A percentile compares a stretch with the other conserved stretches of the same genome.
phyloP scores from a whole-genome alignment of 768 basidiomycete genomes.

The Hygrocybe coccinea region DNA sequence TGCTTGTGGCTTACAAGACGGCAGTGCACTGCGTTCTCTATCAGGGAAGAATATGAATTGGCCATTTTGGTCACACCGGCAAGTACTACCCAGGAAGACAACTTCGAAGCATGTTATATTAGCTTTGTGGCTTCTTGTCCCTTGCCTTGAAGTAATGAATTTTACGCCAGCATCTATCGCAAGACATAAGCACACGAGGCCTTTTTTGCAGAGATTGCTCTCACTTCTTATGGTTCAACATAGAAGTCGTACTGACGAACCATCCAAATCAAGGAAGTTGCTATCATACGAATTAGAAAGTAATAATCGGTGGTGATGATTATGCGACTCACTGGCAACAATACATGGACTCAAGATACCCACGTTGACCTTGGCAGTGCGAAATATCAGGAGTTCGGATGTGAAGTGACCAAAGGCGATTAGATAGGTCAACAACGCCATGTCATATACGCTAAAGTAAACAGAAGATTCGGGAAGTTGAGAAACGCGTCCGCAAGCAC shows the following conservation, averaged over 20 bases:
- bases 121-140: too few relatives aligned
- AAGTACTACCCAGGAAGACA: too few relatives aligned
- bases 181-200: background rate
- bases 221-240: conserved; percentile 35
- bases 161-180: background rate
- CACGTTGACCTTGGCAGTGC: conserved; percentile 57
- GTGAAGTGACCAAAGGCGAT: conserved; percentile 88
- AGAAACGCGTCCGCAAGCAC: conserved; percentile 6
- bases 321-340: conserved; percentile 68
- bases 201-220: background rate
- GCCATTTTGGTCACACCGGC: too few relatives aligned
- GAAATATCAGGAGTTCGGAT: conserved; percentile 80
- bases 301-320: background rate
- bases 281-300: conserved; percentile 32
- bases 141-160: too few relatives aligned
- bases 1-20: too few relatives aligned
- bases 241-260: conserved; percentile 77
- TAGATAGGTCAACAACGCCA: conserved; percentile 82
- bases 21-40: too few relatives aligned
- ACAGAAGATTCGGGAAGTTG: conserved; percentile 6
- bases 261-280: conserved; percentile 79
- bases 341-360: conserved; percentile 71
- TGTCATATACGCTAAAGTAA: conserved; percentile 77
- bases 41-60: too few relatives aligned
- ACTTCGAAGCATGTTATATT: too few relatives aligned